These are phyloP conservation scores for Lentinula raphanica DNA, from an alignment of 768 basidiomycete species.

Conservation along the genomic window DNA sequence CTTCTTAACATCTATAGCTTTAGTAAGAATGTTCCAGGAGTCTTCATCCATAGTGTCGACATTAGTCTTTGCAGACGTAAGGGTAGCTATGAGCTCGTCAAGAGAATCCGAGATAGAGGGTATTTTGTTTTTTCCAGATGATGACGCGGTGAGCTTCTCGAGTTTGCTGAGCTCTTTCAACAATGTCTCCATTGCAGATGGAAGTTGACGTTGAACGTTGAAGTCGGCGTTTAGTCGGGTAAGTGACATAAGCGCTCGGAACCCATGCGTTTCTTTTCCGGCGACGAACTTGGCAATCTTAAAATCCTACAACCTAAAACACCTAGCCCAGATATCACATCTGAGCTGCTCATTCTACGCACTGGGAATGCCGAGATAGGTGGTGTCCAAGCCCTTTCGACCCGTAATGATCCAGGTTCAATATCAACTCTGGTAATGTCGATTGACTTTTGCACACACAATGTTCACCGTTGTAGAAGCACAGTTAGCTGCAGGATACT, in stretches of 20 bases:
- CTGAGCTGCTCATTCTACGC: slow-evolving; percentile 27
- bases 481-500: slow-evolving; percentile 64
- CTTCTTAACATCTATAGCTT: slow-evolving; percentile 64
- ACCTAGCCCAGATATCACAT: slow-evolving; percentile 26
- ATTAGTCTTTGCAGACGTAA: slow-evolving; percentile 54
- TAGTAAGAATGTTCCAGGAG: slow-evolving; percentile 44
- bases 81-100: slow-evolving; percentile 53
- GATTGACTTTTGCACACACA: background rate
- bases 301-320: slow-evolving; percentile 49
- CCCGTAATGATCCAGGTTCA: slow-evolving; percentile 13
- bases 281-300: slow-evolving; percentile 75
- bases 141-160: slow-evolving; percentile 50
- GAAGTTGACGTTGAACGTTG: background rate
- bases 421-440: slow-evolving; percentile 33
- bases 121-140: slow-evolving; percentile 44
- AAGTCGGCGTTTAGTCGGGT: background rate
- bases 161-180: slow-evolving; percentile 78
- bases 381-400: slow-evolving; percentile 3
- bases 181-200: slow-evolving; percentile 57
- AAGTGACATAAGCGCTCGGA: background rate
- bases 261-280: slow-evolving; percentile 51
- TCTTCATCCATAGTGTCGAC: slow-evolving; percentile 44
- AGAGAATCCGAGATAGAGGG: slow-evolving; percentile 56
- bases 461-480: slow-evolving; percentile 26
- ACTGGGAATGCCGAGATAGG: background rate